Base-by-base conservation (phyloP, 2,329 filamentous ascomycete genomes). In the Hypoxylon sp. region DNA sequence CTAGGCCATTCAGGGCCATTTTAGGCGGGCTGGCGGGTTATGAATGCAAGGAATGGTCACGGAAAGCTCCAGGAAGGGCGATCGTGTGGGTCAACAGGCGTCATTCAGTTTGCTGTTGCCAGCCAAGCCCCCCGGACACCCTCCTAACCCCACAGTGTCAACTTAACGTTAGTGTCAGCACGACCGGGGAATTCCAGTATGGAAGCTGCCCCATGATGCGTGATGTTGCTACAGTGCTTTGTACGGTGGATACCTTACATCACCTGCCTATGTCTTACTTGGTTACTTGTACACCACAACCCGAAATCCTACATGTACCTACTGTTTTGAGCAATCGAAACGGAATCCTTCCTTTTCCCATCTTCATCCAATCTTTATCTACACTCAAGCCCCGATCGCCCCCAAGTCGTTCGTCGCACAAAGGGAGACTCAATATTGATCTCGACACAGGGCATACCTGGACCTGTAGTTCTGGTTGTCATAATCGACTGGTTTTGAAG, bases 141-240 rank as follows among this genome's bases (percentile, higher is more conserved):
- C 41, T 21, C 23, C 9, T 39, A 54, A 48, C 65, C 53, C 56
- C 61, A 68, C 65, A 65, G 65, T 68, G 61, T 46, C 46, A 52
- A 32, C 23, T 45, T 21, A 5, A 27, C n/a, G 27, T 39, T 27
- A 27, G 8, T 46, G 34, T 30, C 57, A 45, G 46, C 19, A 14
- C 56, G 16, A 53, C 27, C 55, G 27, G 34, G 47, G 37, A 27
- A 45, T 23, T 58, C 32, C 48, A 50, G 61, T 46, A 56, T 30
- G 55, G 34, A 34, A 46, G 9, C 16, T 41, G 19, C 53, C 25
- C 25, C 21, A 47, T 47, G 45, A 56, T 19, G n/a, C 8, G 11
- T 51, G 3, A 52, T 12, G n/a, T 52, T 47, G 9, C 8, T 46
- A 60, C 61, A 60, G 61, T 63, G 55, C 50, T 21, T n/a, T 46